A percentile compares a stretch with the other conserved stretches of the same genome.
phyloP scores from a whole-genome alignment of 2,329 filamentous ascomycete species.

The Scolecobasidium constrictum region DNA sequence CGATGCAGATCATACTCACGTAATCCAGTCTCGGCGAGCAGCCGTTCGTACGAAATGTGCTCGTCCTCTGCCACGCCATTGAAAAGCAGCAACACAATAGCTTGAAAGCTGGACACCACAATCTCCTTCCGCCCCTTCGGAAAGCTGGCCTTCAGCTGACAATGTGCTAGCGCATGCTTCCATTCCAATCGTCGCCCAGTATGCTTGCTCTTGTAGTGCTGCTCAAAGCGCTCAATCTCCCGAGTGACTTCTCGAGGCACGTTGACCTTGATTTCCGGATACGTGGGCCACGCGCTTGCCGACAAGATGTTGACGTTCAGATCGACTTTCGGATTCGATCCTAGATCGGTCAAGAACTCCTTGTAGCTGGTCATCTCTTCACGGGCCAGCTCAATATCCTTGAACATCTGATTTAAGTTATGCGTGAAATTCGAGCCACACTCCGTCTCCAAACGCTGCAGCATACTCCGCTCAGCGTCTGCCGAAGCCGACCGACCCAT shows the following conservation, averaged over 20 bases:
- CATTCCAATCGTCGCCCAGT: slow-evolving; percentile 77
- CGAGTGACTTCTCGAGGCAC: slow-evolving; percentile 64
- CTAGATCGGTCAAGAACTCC: slow-evolving; percentile 49
- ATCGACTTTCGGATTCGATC: slow-evolving; percentile 51
- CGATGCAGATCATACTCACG: slow-evolving; percentile 33
- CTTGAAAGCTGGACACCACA: slow-evolving; percentile 84
- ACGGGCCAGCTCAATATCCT: slow-evolving; percentile 84
- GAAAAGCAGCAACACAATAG: slow-evolving; percentile 81
- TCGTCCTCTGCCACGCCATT: slow-evolving; percentile 57
- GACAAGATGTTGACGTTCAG: slow-evolving; percentile 86
- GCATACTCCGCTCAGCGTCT: slow-evolving; percentile 93
- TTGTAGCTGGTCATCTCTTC: slow-evolving; percentile 92
- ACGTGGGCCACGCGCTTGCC: slow-evolving; percentile 84
- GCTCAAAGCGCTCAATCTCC: slow-evolving; percentile 73
- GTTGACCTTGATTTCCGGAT: slow-evolving; percentile 64
- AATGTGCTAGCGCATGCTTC: slow-evolving; percentile 91
- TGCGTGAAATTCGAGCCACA: slow-evolving; percentile 92
- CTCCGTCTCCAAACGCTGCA: slow-evolving; percentile 81
- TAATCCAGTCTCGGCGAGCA: slow-evolving; percentile 64
- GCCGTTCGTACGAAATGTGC: slow-evolving; percentile 62
- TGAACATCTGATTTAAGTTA: slow-evolving; percentile 98
- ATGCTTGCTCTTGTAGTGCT: slow-evolving; percentile 82
- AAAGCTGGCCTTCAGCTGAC: slow-evolving; percentile 72
- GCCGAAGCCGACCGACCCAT: slow-evolving; percentile 90
- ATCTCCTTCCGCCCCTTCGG: slow-evolving; percentile 75